Base-by-base conservation (phyloP, 2,329 filamentous ascomycete genomes). In the Boeremia exigua region DNA sequence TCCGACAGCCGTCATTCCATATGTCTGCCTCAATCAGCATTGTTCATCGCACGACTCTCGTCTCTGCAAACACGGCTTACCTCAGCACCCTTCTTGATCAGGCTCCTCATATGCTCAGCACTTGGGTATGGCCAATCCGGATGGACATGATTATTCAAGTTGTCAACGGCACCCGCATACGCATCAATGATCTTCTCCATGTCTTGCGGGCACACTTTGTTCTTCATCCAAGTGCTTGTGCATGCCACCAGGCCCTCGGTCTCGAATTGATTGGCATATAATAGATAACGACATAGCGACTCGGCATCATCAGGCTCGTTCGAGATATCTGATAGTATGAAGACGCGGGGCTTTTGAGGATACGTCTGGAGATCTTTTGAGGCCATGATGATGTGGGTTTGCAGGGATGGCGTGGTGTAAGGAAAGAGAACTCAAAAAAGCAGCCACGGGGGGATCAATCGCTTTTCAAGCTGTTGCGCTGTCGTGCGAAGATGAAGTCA, bases 121-220 rank as follows among this genome's bases (percentile, higher is more conserved):
- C 54, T 59, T 5, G 71, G 72, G 33, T 73, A 75, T 25, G 60
- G 63, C 59, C 64, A 67, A 11, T 72, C 59, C 4, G 70, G 70
- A 48, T 79, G 75, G 0, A 77, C 74, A 48, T 81, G 80, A 2
- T 76, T 78, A 58, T 84, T 82, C 3, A 86, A 71, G 54, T 81
- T 85, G 11, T 79, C 76, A 3, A 73, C 65, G 2, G 62, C 68
- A 6, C 60, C 60, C 2, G 62, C 71, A 54, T 76, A 76, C 33
- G 68, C 72, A 48, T 72, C 65, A 36, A 75, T 60, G 19, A 75
- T 72, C 48, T 68, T 72, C 49, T 72, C 65, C 65, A 76, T 75
- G 32, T 73, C 69, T 44, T 73, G 59, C 12, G 72, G 72, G 44
- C 60, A 68, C 28, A 73, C 68, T 43, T 65, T 68, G 44, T 72